Percentiles rank a stretch among this genome's conserved stretches.
Evolutionary conservation across 2,329 filamentous ascomycete genomes (phyloP).

Genomic region (Penicillium sp.): DNA sequence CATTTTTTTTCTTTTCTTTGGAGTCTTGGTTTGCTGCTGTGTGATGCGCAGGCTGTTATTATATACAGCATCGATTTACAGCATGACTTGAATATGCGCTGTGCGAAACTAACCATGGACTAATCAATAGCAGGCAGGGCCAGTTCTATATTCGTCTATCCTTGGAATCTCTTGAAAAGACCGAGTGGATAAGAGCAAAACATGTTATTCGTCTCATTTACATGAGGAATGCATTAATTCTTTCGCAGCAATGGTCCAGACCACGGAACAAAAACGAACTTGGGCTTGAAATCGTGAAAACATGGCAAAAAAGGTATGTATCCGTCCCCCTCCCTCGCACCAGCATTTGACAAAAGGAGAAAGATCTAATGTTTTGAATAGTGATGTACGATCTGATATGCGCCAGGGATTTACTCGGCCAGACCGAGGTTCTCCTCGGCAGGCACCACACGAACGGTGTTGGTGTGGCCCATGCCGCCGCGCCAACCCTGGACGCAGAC

Average conservation of each 20-base stretch:
- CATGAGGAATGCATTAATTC: constrained; percentile 29
- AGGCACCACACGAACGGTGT: constrained; percentile 52
- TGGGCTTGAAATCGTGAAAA: constrained; percentile 11
- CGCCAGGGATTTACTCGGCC: constrained; percentile 27
- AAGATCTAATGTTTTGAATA: constrained; percentile 7
- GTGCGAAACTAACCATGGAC: no score
- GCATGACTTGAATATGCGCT: no score
- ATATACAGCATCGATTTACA: no score
- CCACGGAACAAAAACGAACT: constrained; percentile 16
- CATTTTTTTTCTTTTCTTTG: constrained; percentile 4
- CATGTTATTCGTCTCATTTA: constrained; percentile 27
- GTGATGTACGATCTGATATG: constrained; percentile 9
- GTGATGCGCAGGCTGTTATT: no score
- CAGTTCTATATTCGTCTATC: no score
- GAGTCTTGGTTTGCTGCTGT: not conserved
- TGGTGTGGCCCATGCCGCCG: constrained; percentile 63
- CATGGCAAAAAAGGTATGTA: constrained; percentile 21
- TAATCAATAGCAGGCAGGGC: no score
- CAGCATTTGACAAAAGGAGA: constrained; percentile 14
- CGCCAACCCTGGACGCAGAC: constrained; percentile 64
- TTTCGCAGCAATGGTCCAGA: constrained; percentile 22
- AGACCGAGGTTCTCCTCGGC: constrained; percentile 44
- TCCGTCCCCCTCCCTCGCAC: constrained; percentile 15
- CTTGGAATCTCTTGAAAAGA: constrained; percentile 6
- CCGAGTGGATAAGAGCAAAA: constrained; percentile 10